Percentiles rank a stretch among this genome's conserved stretches.
phyloP scores from a whole-genome alignment of 2,329 filamentous ascomycete species.

The Epichloe coenophiala region DNA sequence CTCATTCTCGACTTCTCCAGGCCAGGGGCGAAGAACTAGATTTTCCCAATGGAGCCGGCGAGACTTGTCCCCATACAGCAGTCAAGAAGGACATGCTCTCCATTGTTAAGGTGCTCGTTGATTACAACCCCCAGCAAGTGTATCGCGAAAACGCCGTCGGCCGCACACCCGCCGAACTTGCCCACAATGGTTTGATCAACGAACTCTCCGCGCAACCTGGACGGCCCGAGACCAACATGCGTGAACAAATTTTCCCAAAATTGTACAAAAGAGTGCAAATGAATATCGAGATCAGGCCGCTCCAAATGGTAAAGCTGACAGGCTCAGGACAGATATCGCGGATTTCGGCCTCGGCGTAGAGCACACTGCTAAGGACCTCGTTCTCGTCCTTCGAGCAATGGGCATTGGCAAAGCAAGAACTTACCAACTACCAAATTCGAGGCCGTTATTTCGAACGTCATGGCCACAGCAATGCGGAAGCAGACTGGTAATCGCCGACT shows the following conservation, averaged over 20 bases:
- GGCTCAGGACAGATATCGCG: conserved; percentile 10
- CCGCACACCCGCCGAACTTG: conserved; percentile 56
- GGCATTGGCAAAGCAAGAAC: conserved; percentile 10
- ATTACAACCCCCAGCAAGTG: conserved; percentile 40
- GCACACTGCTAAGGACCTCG: conserved; percentile 14
- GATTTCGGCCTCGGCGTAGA: conserved; percentile 15
- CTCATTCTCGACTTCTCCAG: conserved; percentile 41
- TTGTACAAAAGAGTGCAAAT: conserved; percentile 5
- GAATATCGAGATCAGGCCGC: not conserved
- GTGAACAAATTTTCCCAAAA: conserved; percentile 6
- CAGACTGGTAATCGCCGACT: conserved; percentile 30
- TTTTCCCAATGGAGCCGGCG: conserved; percentile 49
- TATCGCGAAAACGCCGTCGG: conserved; percentile 66
- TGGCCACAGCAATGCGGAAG: conserved; percentile 17
- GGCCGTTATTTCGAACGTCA: conserved; percentile 21
- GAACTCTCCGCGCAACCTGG: conserved; percentile 18
- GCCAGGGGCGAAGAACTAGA: conserved; percentile 41
- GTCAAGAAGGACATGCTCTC: conserved; percentile 25
- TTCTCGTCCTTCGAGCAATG: conserved; percentile 14
- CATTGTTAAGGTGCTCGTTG: conserved; percentile 33
- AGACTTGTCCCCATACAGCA: conserved; percentile 49
- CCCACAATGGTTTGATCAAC: conserved; percentile 39
- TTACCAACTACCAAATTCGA: conserved; percentile 6
- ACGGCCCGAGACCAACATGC: not conserved
- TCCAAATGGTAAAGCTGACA: conserved; percentile 8